Evolutionary conservation across 2,329 filamentous ascomycete genomes (phyloP).

Genomic region (Pseudogymnoascus sp.): DNA sequence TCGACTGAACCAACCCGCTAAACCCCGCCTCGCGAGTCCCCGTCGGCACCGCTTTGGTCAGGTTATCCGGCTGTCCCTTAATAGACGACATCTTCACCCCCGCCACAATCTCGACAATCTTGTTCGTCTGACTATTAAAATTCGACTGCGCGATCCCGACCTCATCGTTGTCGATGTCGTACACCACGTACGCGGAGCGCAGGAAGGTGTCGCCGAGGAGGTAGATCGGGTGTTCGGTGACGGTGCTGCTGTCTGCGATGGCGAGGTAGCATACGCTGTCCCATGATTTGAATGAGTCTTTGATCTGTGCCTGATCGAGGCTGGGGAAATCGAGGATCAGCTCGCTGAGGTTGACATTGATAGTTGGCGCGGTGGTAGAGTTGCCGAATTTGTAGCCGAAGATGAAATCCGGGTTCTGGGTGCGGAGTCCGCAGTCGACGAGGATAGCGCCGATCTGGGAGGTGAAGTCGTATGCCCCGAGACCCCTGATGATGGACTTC

Average conservation of each 20-base stretch:
- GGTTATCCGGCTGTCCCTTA: not conserved
- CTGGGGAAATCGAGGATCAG: constrained; percentile 24
- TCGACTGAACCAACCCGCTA: not conserved
- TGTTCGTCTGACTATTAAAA: constrained; percentile 37
- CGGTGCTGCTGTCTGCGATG: constrained; percentile 34
- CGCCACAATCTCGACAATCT: constrained; percentile 38
- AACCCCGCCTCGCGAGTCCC: not conserved
- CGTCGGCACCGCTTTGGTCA: not conserved
- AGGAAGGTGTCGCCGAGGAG: constrained; percentile 52
- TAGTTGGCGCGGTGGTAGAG: constrained; percentile 37
- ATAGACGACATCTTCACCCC: not conserved
- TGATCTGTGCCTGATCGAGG: constrained; percentile 19
- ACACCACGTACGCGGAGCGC: constrained; percentile 51
- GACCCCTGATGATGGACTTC: constrained; percentile 44
- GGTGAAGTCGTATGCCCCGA: constrained; percentile 43
- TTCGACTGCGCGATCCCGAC: constrained; percentile 47
- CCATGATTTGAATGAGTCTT: constrained; percentile 21
- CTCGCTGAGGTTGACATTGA: constrained; percentile 46
- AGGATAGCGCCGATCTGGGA: constrained; percentile 30
- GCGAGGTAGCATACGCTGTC: constrained; percentile 42
- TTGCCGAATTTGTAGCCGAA: constrained; percentile 46
- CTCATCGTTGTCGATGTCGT: constrained; percentile 43
- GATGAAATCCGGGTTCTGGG: constrained; percentile 34
- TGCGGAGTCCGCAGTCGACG: constrained; percentile 35
- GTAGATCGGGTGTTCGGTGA: constrained; percentile 38